These are phyloP conservation scores for Glaciozyma antarctica DNA, from an alignment of 768 basidiomycete genomes.

Conservation along the genomic window DNA sequence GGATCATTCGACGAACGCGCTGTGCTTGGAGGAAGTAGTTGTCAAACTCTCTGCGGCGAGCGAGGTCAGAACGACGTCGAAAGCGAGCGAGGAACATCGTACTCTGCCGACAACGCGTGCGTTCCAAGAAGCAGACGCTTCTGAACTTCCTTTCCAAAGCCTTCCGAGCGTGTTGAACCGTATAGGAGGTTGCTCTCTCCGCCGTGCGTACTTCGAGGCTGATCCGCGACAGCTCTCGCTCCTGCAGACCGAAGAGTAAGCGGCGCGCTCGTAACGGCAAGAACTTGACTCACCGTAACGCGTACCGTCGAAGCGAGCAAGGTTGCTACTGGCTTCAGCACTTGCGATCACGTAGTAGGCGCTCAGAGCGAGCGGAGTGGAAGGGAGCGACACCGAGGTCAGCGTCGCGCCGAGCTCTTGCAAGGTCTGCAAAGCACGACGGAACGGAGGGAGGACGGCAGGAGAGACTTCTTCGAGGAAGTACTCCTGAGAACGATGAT, in stretches of 20 bases:
- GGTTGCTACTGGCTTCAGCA: conserved; percentile 85
- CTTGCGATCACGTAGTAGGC: conserved; percentile 94
- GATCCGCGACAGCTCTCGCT: not conserved
- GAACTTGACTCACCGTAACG: conserved; percentile 54
- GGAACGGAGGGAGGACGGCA: conserved; percentile 46
- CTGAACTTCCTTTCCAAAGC: conserved; percentile 76
- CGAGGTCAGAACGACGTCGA: not conserved
- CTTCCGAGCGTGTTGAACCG: conserved; percentile 55
- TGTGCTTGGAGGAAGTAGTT: conserved; percentile 95
- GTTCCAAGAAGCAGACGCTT: conserved; percentile 82
- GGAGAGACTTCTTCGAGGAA: conserved; percentile 56
- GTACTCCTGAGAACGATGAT: conserved; percentile 48
- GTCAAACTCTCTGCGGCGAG: conserved; percentile 67
- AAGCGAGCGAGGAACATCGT: conserved; percentile 35
- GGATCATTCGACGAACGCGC: conserved; percentile 60
- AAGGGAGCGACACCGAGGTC: conserved; percentile 63
- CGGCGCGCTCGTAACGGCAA: too few relatives aligned
- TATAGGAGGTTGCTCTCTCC: conserved; percentile 42
- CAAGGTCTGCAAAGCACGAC: conserved; percentile 43
- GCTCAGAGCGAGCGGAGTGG: conserved; percentile 63
- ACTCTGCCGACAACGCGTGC: conserved; percentile 87
- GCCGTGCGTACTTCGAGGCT: not conserved
- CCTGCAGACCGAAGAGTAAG: not conserved
- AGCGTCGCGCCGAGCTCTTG: conserved; percentile 55
- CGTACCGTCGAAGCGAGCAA: conserved; percentile 81